Evolutionary conservation across 23 red algal genomes (phyloP).

Genomic region (Gracilaria gracilis): DNA sequence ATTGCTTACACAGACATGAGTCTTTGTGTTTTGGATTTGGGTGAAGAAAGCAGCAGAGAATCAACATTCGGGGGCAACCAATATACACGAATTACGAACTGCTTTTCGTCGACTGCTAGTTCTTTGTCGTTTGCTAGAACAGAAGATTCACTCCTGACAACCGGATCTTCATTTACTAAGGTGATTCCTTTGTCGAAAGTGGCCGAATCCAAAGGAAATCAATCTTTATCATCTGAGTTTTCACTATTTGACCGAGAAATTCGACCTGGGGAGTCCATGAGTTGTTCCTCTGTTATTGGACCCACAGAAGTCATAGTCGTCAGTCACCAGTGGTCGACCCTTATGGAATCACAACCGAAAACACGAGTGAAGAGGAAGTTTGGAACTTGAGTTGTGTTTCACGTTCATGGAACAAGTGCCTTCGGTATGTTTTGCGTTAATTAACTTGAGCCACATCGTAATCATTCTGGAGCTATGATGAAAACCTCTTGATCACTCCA

Average conservation of each 20-base stretch:
- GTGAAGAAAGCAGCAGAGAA: background rate
- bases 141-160: conserved; percentile 1
- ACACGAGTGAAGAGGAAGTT: conserved; percentile 12
- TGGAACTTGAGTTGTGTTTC: background rate
- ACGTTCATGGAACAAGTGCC: background rate
- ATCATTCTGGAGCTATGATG: conserved; percentile 23
- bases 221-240: background rate
- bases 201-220: too few species aligned
- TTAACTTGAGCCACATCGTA: background rate
- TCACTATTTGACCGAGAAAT: background rate
- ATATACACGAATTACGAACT: background rate
- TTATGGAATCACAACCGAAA: background rate
- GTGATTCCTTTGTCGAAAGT: background rate
- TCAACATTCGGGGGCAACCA: background rate
- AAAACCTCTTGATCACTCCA: conserved; percentile 48
- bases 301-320: conserved; percentile 22
- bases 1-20: conserved; percentile 15
- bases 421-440: background rate
- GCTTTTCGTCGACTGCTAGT: conserved; percentile 1
- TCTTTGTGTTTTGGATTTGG: conserved; percentile 2
- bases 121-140: conserved; percentile 9
- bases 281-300: background rate
- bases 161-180: conserved; percentile 7
- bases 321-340: background rate
- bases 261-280: background rate